These are phyloP conservation scores for Kwoniella botswanensis DNA, from an alignment of 768 basidiomycete genomes.

Conservation along the genomic window DNA sequence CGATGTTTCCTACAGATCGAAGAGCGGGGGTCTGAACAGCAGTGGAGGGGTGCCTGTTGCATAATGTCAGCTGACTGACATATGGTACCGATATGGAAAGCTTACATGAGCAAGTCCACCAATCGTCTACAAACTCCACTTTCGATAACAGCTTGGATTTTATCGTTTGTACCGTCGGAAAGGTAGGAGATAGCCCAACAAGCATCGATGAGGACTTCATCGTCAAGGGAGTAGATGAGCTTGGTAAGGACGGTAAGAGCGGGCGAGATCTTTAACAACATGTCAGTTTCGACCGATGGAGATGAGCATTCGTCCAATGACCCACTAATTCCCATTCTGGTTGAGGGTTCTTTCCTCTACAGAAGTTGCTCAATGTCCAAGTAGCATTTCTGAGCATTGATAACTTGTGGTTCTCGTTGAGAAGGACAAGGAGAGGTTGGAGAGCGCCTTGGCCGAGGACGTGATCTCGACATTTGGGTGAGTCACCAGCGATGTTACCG, in stretches of 20 bases:
- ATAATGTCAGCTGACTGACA: not conserved
- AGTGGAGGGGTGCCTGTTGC: conserved; percentile 62
- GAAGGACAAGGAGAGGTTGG: conserved; percentile 77
- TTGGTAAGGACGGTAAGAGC: conserved; percentile 96
- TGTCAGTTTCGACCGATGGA: not conserved
- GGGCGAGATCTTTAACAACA: conserved; percentile 77
- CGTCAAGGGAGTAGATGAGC: conserved; percentile 97
- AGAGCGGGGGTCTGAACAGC: conserved; percentile 98
- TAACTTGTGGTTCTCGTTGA: conserved; percentile 97
- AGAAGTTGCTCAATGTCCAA: conserved; percentile 99
- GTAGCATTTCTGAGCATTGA: conserved; percentile 97
- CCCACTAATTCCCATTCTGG: conserved; percentile 95
- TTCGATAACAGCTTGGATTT: conserved; percentile 99
- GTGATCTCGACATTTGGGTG: conserved; percentile 94
- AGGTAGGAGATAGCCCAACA: conserved; percentile 99
- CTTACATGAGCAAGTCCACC: conserved; percentile 87
- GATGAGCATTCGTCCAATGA: conserved; percentile 16
- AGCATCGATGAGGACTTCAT: conserved; percentile 98
- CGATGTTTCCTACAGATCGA: conserved; percentile 98
- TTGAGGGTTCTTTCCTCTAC: conserved; percentile 95
- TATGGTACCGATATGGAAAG: conserved; percentile 9
- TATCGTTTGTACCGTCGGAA: conserved; percentile 98
- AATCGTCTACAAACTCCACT: conserved; percentile 96
- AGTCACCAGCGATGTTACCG: conserved; percentile 98
- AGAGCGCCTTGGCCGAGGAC: conserved; percentile 92